Evolutionary conservation across 116 monocot species (phyloP).

Genomic region (Cymodocea nodosa): DNA sequence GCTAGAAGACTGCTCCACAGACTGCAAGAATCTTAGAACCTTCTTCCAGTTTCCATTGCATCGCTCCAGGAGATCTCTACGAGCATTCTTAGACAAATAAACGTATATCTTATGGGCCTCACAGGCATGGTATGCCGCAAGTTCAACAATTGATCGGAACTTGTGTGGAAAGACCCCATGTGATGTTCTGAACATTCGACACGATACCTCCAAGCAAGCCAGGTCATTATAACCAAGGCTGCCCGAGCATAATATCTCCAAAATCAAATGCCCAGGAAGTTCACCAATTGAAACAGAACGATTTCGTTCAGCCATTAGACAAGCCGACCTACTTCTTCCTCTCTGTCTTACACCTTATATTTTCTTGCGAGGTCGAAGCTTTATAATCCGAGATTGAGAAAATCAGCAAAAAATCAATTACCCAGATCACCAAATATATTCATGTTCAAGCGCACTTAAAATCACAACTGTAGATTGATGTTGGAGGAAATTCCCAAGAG

Average conservation of each 20-base stretch:
- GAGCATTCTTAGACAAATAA: conserved; percentile 19
- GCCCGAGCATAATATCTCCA: conserved; percentile 77
- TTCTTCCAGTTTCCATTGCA: conserved; percentile 85
- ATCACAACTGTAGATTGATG: neutral
- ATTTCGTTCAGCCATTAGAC: conserved; percentile 33
- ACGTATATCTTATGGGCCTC: conserved; percentile 32
- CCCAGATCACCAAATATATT: neutral
- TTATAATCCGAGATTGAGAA: neutral
- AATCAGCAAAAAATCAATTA: conserved; percentile 5
- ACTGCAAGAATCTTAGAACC: conserved; percentile 86
- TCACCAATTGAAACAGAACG: conserved; percentile 54
- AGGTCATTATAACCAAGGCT: conserved; percentile 57
- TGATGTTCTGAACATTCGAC: conserved; percentile 44
- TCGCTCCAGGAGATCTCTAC: conserved; percentile 47
- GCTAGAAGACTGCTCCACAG: conserved; percentile 60
- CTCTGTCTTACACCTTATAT: neutral
- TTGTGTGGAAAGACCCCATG: conserved; percentile 24
- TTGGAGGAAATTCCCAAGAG: neutral
- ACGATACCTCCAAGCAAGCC: conserved; percentile 60
- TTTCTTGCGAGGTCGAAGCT: neutral
- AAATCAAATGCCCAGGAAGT: conserved; percentile 64
- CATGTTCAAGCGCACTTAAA: neutral
- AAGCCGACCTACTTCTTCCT: neutral
- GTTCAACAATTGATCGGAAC: conserved; percentile 61
- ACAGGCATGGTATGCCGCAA: conserved; percentile 54